phyloP scores from a whole-genome alignment of 1,284 basidiomycete genomes.

The Pterulicium gracile region DNA sequence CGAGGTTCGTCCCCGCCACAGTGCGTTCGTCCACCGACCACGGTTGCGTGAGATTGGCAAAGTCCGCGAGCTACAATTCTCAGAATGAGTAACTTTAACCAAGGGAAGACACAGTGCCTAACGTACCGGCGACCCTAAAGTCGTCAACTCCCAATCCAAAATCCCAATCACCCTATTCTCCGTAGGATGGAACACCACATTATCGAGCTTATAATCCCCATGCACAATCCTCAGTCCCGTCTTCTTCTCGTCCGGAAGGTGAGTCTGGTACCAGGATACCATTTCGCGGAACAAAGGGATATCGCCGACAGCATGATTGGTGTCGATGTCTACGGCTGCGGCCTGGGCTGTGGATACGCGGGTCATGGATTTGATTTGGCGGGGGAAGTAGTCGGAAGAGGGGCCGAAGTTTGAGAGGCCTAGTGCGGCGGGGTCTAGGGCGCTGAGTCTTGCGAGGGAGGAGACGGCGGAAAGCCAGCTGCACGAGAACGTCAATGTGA shows the following conservation, averaged over 20 bases:
- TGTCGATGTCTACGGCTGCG: slow-evolving; percentile 51
- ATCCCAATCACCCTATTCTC: slow-evolving; percentile 91
- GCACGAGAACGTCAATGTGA: slow-evolving; percentile 5
- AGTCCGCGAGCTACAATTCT: slow-evolving; percentile 66
- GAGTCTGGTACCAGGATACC: slow-evolving; percentile 63
- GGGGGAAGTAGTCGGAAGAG: slow-evolving; percentile 74
- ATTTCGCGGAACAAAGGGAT: slow-evolving; percentile 70
- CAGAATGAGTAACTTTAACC: neutral
- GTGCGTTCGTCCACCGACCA: slow-evolving; percentile 57
- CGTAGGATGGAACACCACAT: slow-evolving; percentile 88
- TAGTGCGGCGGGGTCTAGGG: slow-evolving; percentile 57
- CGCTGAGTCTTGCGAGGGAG: slow-evolving; percentile 67
- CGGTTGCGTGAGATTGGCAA: slow-evolving; percentile 83
- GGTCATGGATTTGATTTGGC: slow-evolving; percentile 82
- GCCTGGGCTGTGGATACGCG: slow-evolving; percentile 71
- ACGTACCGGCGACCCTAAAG: slow-evolving; percentile 74
- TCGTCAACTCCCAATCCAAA: slow-evolving; percentile 94
- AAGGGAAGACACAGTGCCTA: neutral
- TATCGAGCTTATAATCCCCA: slow-evolving; percentile 96
- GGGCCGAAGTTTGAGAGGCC: slow-evolving; percentile 77
- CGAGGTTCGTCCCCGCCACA: slow-evolving; percentile 22
- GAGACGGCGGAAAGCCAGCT: slow-evolving; percentile 74
- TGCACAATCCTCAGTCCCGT: slow-evolving; percentile 76
- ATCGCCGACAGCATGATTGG: slow-evolving; percentile 45
- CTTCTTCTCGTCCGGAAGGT: slow-evolving; percentile 68